Evolutionary conservation across 139 green algal species (phyloP), one percentile per base, ranked within the genome.

Genomic region (Picochlorum sp.): DNA sequence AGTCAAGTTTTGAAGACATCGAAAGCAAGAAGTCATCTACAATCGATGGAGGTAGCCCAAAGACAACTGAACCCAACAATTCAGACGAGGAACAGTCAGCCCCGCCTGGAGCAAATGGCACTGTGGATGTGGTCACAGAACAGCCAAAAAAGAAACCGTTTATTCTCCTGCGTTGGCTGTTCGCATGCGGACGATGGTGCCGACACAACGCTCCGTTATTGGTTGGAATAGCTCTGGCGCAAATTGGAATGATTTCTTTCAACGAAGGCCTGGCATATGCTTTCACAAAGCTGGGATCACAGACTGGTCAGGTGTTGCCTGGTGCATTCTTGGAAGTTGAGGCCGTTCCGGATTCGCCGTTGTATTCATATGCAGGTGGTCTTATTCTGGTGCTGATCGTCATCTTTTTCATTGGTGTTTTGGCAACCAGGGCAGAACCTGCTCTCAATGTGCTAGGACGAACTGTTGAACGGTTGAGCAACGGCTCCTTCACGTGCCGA

Each of bases 231-330:
- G 37, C 65, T 20, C 51, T 74, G 52, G 59, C 49, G 18, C 75
- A 82, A 49, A 56, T 69, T 20, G 75, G 75, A 30, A 79, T 82
- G 70, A 80, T 82, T 31, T n/a, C 65, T 15, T 82, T 81, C 68
- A 82, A 82, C 65, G 66, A 74, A 23, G 77, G 75, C 16, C 58
- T 80, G 15, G 71, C 68, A 16, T 80, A 80, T 67, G 64, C 67
- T 20, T 80, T 80, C 63, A 77, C 73, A 3, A 26, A 66, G 4
- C 63, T 80, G 9, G 73, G 73, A 14, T 34, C 72, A 54, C 68
- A 77, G 31, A 73, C 73, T 7, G 73, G 73, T 49, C 52, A 60
- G 16, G 62, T 67, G 26, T 64, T 76, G 52, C 73, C 73, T 6
- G 73, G 64, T 10, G 59, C 65, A 15, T 80, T 73, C 47, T 30